Conservation (phyloP, 176 grass and related monocot species). For the Rhynchospora pubera region DNA sequence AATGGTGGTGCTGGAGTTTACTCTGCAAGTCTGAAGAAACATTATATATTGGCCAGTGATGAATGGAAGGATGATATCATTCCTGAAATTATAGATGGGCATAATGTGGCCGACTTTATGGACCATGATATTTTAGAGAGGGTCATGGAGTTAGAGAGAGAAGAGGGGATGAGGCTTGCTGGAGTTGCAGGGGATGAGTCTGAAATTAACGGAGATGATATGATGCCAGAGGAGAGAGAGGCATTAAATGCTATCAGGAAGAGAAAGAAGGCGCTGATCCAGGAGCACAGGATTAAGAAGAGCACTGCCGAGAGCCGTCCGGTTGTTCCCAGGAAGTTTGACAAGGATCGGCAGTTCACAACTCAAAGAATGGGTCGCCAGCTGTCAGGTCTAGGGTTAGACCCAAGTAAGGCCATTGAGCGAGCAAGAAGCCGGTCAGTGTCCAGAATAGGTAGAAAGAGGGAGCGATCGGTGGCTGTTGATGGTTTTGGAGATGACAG, state of each 20-base stretch:
- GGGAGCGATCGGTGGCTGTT: slow-evolving; percentile 43
- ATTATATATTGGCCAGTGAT: slow-evolving; percentile 53
- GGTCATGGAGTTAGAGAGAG: slow-evolving; percentile 61
- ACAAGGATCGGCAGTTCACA: no score
- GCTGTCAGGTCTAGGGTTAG: slow-evolving; percentile 44
- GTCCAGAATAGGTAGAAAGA: slow-evolving; percentile 39
- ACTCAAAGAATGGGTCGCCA: neutral
- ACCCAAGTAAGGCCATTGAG: slow-evolving; percentile 40
- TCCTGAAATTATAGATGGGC: slow-evolving; percentile 37
- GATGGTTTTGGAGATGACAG: neutral
- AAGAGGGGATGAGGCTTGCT: slow-evolving; percentile 64
- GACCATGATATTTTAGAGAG: slow-evolving; percentile 68
- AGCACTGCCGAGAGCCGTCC: slow-evolving; percentile 78
- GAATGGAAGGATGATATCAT: slow-evolving; percentile 63
- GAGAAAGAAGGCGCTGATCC: slow-evolving; percentile 58
- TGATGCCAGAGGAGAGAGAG: slow-evolving; percentile 38
- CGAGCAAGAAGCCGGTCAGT: slow-evolving; percentile 4
- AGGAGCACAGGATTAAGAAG: slow-evolving; percentile 81
- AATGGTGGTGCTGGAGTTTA: slow-evolving; percentile 87
- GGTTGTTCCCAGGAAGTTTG: slow-evolving; percentile 37
- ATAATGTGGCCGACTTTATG: slow-evolving; percentile 68
- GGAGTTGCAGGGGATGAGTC: slow-evolving; percentile 44
- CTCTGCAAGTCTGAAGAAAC: slow-evolving; percentile 70
- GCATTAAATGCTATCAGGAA: slow-evolving; percentile 53
- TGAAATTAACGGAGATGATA: slow-evolving; percentile 54